phyloP scores from a whole-genome alignment of 1,284 basidiomycete species.

The Leccinum subspadiceum region DNA sequence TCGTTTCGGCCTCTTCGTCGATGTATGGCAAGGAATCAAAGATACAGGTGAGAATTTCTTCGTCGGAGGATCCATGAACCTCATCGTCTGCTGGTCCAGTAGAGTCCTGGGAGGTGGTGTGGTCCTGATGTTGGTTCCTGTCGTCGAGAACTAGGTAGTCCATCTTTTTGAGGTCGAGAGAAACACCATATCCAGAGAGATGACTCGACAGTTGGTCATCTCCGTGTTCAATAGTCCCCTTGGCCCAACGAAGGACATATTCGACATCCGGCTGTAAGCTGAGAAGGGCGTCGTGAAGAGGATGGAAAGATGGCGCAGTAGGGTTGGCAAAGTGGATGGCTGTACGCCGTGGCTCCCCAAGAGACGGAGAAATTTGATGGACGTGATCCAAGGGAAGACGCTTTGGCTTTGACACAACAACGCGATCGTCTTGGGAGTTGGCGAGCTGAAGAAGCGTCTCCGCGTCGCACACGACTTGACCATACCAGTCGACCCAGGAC shows the following conservation, averaged over 20 bases:
- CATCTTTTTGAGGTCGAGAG: conserved; percentile 93
- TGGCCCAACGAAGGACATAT: conserved; percentile 65
- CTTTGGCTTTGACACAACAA: conserved; percentile 37
- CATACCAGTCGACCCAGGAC: conserved; percentile 90
- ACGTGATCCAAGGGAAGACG: conserved; percentile 73
- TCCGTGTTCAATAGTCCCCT: conserved; percentile 34
- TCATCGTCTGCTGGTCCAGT: conserved; percentile 4
- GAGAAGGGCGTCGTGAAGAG: conserved; percentile 66
- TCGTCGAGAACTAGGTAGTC: conserved; percentile 96
- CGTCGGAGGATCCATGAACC: conserved; percentile 24
- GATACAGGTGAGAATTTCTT: conserved; percentile 34
- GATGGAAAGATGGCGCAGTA: conserved; percentile 57
- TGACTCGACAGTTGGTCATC: conserved; percentile 37
- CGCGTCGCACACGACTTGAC: conserved; percentile 70
- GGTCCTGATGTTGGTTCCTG: conserved; percentile 37
- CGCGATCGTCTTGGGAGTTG: conserved; percentile 14
- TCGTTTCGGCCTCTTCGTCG: conserved; percentile 45
- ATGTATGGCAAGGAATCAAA: conserved; percentile 58
- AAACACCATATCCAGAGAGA: conserved; percentile 88
- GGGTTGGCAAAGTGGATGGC: conserved; percentile 76
- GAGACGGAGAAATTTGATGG: conserved; percentile 44
- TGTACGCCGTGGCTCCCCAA: conserved; percentile 47
- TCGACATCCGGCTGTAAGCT: conserved; percentile 50
- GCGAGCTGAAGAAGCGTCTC: conserved; percentile 60
- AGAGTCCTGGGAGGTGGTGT: conserved; percentile 1